Evolutionary conservation across 306 rosid species (phyloP).

Genomic region (Rosa lucieae): DNA sequence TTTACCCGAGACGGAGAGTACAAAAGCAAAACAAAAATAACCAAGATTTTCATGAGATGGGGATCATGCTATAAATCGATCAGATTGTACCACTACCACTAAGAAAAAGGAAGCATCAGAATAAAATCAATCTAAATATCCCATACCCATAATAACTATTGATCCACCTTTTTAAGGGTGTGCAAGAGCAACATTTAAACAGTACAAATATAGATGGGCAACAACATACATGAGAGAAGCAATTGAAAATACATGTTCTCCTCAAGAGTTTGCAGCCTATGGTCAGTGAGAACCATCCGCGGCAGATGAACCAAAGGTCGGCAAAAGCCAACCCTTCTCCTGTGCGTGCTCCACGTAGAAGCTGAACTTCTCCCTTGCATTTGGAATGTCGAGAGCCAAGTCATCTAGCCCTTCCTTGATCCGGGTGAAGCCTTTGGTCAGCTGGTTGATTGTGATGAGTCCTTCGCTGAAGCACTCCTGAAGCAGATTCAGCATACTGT

Average conservation of each 20-base stretch:
- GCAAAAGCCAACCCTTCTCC: slow-evolving; percentile 71
- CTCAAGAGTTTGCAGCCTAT: slow-evolving; percentile 44
- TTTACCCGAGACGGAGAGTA: no score
- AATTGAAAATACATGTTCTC: slow-evolving; percentile 40
- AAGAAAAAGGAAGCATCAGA: neutral
- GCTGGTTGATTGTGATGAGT: slow-evolving; percentile 83
- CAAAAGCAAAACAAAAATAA: neutral
- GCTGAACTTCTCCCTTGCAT: slow-evolving; percentile 66
- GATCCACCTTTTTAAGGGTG: neutral
- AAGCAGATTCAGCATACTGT: slow-evolving; percentile 75
- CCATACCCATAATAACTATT: neutral
- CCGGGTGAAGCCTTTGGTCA: slow-evolving; percentile 90
- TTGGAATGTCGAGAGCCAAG: slow-evolving; percentile 95
- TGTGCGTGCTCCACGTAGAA: slow-evolving; percentile 74
- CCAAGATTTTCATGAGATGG: no score
- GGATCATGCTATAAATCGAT: neutral
- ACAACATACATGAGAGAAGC: slow-evolving; percentile 48
- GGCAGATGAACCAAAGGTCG: slow-evolving; percentile 53
- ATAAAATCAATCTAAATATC: neutral
- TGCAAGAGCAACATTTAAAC: neutral
- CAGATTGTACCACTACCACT: neutral
- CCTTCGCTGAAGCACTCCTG: slow-evolving; percentile 92
- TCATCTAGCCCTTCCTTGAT: slow-evolving; percentile 88
- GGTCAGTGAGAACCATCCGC: slow-evolving; percentile 39
- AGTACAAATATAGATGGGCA: slow-evolving; percentile 28